Evolutionary conservation across 352 stramenopile species (phyloP), one percentile per base, ranked within the genome.

Genomic region (Elongisporangium undulatum): DNA sequence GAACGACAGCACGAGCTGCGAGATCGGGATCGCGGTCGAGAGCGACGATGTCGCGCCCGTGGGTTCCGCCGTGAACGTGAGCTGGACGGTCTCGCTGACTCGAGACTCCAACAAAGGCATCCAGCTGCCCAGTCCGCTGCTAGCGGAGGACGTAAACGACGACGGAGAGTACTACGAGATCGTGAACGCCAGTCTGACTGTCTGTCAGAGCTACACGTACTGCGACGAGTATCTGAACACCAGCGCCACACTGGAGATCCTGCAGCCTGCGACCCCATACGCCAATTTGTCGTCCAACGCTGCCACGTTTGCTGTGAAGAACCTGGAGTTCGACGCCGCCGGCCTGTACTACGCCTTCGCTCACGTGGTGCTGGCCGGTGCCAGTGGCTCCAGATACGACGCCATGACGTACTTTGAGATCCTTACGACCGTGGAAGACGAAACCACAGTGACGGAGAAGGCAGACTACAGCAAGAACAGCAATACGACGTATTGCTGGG

Each of bases 401-500:
- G 74, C 77, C 53, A 63, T 74, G 50, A 79, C 69, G 56, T 82
- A 82, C 62, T 85, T 89, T 29, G 60, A 77, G 22, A 54, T 87
- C 7, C 66, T 85, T 22, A 74, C 75, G 19, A 79, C 68, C 0
- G 45, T 63, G 20, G 63, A 62, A 1, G 55, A 80, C 16, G 22
- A 66, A n/a, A 48, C 55, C 2, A 49, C 66, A 22, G 49, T 56
- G 21, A 67, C 76, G 20, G 55, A 68, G 22, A 63, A 38, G 7
- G 62, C 67, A 39, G 62, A 55, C 7, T 84, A 74, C 29, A 59
- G 22, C n/a, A 49, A 63, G 24, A 60, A 77, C 54, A 61, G 49
- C 39, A 65, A 39, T 3, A 56, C 72, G 34, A 74, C 64, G 7
- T 83, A 86, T 58, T 87, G 79, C 64, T 87, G 74, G 71, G 62